These are phyloP conservation scores for Scopulariopsis brevicaulis DNA, from an alignment of 2,329 filamentous ascomycete species.

Conservation along the genomic window DNA sequence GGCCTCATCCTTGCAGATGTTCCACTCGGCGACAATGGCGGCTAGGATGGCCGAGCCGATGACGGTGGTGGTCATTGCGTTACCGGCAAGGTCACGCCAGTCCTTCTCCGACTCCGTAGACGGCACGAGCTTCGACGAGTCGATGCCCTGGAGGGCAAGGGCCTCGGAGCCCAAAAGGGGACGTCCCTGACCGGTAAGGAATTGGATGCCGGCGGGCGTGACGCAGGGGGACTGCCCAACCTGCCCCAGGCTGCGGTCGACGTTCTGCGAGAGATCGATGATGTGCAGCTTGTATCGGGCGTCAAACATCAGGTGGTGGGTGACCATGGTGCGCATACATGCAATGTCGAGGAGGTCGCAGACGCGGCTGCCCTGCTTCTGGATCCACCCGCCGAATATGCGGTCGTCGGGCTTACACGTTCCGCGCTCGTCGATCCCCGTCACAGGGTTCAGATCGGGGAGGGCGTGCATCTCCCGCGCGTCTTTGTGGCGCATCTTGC, in stretches of 20 bases:
- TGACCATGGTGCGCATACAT: slow-evolving; percentile 31
- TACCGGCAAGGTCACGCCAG: slow-evolving; percentile 61
- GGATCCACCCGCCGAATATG: slow-evolving; percentile 37
- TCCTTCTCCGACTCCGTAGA: slow-evolving; percentile 49
- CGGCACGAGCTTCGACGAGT: slow-evolving; percentile 49
- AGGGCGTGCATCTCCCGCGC: slow-evolving; percentile 38
- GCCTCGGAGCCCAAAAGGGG: slow-evolving; percentile 51
- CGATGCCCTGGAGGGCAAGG: slow-evolving; percentile 57
- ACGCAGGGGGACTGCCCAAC: slow-evolving; percentile 56
- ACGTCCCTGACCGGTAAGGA: slow-evolving; percentile 46
- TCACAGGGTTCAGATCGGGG: slow-evolving; percentile 38
- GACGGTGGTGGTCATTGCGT: slow-evolving; percentile 69
- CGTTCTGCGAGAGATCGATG: slow-evolving; percentile 62
- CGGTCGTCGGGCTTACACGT: slow-evolving; percentile 38
- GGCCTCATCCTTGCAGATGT: background rate
- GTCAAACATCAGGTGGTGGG: slow-evolving; percentile 39
- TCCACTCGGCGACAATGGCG: slow-evolving; percentile 31
- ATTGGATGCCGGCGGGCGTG: slow-evolving; percentile 53
- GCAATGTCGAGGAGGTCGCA: slow-evolving; percentile 56
- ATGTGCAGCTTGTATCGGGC: slow-evolving; percentile 28
- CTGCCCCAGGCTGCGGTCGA: slow-evolving; percentile 44
- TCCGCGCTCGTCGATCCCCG: slow-evolving; percentile 45
- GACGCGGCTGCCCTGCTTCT: slow-evolving; percentile 43
- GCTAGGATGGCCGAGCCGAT: slow-evolving; percentile 52
- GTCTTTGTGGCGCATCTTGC: slow-evolving; percentile 46